Evolutionary conservation across 106 monocot species (phyloP).

Genomic region (Acorus gramineus): DNA sequence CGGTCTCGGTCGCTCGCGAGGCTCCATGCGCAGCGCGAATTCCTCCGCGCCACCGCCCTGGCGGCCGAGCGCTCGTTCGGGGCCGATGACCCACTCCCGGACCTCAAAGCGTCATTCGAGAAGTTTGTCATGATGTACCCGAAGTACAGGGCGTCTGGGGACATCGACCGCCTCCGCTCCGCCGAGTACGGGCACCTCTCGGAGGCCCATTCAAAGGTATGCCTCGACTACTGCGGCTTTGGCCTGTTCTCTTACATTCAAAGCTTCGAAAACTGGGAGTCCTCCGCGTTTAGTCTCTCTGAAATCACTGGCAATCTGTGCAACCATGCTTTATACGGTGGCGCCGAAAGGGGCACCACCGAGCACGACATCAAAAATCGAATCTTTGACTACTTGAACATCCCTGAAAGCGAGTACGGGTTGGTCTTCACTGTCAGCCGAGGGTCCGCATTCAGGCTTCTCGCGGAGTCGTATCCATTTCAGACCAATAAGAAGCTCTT

Average conservation of each 20-base stretch:
- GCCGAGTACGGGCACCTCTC: constrained; percentile 73
- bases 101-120: constrained; percentile 37
- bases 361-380: constrained; percentile 74
- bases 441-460: constrained; percentile 81
- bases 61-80: constrained; percentile 66
- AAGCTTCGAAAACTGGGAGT: constrained; percentile 47
- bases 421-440: constrained; percentile 87
- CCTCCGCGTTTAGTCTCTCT: constrained; percentile 64
- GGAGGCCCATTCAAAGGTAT: constrained; percentile 53
- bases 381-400: constrained; percentile 90
- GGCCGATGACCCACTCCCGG: constrained; percentile 40
- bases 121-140: constrained; percentile 95
- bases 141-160: constrained; percentile 55
- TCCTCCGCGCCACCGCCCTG: constrained; percentile 77
- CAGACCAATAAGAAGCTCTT: constrained; percentile 89
- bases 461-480: constrained; percentile 88
- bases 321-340: constrained; percentile 85
- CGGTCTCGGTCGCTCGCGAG: constrained; percentile 79
- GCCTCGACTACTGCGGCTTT: constrained; percentile 96
- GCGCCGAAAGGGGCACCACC: constrained; percentile 70
- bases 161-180: constrained; percentile 50
- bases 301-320: constrained; percentile 85
- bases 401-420: constrained; percentile 89
- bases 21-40: constrained; percentile 82
- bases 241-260: constrained; percentile 90